Evolutionary conservation across 441 rosid genomes (phyloP).

Genomic region (Gossypium davidsonii): DNA sequence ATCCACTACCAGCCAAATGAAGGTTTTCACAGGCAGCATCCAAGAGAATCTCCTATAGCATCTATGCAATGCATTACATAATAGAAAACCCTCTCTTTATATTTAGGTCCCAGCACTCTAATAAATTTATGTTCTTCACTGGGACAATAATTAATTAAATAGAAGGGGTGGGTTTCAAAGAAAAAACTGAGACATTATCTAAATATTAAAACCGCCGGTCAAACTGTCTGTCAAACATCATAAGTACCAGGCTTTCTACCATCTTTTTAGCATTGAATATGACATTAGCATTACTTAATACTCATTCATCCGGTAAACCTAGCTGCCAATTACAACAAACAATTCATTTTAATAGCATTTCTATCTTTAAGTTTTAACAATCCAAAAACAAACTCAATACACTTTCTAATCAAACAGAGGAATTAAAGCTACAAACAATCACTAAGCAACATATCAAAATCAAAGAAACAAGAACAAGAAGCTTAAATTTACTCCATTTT

Average conservation of each 20-base stretch:
- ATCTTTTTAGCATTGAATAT: not conserved
- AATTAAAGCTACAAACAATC: not conserved
- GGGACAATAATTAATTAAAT: not conserved
- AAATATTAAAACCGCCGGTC: not conserved
- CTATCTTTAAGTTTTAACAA: not conserved
- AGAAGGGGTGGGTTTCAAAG: not conserved
- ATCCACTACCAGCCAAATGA: not conserved
- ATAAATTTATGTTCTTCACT: not conserved
- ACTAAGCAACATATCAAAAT: not conserved
- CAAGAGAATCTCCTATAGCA: not conserved
- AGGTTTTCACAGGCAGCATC: not conserved
- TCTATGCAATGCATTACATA: constrained; percentile 3
- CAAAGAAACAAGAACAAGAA: not conserved
- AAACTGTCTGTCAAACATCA: not conserved
- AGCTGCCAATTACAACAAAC: not conserved
- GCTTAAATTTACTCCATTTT: not conserved
- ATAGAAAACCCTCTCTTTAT: not conserved
- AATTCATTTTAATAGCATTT: not conserved
- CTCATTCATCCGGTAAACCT: not conserved
- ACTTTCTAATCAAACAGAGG: not conserved
- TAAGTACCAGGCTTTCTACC: not conserved
- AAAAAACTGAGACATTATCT: not conserved
- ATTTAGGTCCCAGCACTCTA: not conserved
- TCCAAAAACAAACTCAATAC: not conserved
- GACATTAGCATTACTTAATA: not conserved